phyloP scores from a whole-genome alignment of 2,329 filamentous ascomycete genomes.

The Pseudogymnoascus destructans region DNA sequence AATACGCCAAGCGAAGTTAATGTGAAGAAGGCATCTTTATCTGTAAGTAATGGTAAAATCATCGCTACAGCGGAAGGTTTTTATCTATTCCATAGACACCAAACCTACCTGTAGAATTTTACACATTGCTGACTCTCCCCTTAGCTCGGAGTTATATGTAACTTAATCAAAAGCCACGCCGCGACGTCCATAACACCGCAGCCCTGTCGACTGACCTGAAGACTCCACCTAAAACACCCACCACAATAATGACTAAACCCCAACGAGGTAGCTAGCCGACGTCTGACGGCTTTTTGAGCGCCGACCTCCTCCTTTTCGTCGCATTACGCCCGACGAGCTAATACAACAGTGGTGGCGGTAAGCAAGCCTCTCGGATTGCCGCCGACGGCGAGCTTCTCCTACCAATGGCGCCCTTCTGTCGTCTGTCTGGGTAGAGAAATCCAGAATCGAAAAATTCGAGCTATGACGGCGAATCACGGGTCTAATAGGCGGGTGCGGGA shows the following conservation, averaged over 20 bases:
- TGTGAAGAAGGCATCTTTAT: background rate
- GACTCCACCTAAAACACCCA: background rate
- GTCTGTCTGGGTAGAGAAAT: background rate
- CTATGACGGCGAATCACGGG: background rate
- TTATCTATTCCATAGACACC: background rate
- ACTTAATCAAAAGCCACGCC: background rate
- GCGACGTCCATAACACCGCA: background rate
- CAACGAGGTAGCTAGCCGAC: background rate
- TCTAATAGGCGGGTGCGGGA: slow-evolving; percentile 4
- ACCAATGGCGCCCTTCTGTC: background rate
- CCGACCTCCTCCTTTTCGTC: background rate
- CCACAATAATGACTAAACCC: background rate
- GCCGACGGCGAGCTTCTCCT: background rate
- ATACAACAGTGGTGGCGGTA: background rate
- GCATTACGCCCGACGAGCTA: background rate
- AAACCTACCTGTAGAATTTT: background rate
- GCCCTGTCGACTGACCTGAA: background rate
- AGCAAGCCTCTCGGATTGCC: background rate
- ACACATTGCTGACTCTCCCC: background rate
- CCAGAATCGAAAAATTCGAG: background rate
- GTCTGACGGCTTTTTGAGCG: background rate
- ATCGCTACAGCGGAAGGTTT: background rate
- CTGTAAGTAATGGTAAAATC: background rate
- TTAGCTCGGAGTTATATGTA: background rate
- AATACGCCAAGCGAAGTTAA: background rate